Percentiles rank a stretch among this genome's conserved stretches.
Conservation (phyloP, 805 yeast species). For the Nadsonia fulvescens region DNA sequence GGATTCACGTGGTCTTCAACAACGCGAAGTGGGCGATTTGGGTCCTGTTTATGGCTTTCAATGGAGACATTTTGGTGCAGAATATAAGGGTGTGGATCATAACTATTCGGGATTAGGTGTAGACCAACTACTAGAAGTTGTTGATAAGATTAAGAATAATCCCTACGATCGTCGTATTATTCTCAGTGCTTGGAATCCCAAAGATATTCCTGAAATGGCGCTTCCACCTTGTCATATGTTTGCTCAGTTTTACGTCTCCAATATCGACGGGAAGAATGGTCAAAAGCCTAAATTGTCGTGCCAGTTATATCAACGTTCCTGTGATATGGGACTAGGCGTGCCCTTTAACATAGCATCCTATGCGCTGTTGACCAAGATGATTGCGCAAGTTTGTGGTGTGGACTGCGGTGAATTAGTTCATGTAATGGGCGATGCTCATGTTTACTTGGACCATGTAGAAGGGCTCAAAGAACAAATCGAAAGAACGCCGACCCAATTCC, state of each 20-base stretch:
- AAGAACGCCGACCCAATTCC: slow-evolving; percentile 66
- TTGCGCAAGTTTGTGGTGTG: slow-evolving; percentile 88
- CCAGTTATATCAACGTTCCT: slow-evolving; percentile 86
- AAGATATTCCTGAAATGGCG: slow-evolving; percentile 87
- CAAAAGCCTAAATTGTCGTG: slow-evolving; percentile 61
- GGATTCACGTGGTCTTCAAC: slow-evolving; percentile 61
- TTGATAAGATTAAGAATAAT: slow-evolving; percentile 60
- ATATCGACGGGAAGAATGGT: slow-evolving; percentile 35
- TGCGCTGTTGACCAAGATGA: slow-evolving; percentile 81
- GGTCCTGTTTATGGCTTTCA: slow-evolving; percentile 99
- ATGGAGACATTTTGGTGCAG: slow-evolving; percentile 98
- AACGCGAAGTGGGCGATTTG: slow-evolving; percentile 80
- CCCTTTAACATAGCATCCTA: slow-evolving; percentile 97
- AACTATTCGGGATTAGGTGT: slow-evolving; percentile 79
- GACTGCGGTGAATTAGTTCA: slow-evolving; percentile 92
- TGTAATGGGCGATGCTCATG: slow-evolving; percentile 94
- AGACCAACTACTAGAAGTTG: slow-evolving; percentile 73
- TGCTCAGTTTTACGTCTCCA: slow-evolving; percentile 83
- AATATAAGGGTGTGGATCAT: slow-evolving; percentile 68
- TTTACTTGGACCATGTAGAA: slow-evolving; percentile 81
- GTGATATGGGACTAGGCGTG: slow-evolving; percentile 99
- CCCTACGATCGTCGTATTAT: slow-evolving; percentile 93
- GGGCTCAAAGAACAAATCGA: slow-evolving; percentile 66
- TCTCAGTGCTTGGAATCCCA: slow-evolving; percentile 96
- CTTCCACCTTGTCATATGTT: slow-evolving; percentile 97